These are phyloP conservation scores for Mycena indigotica DNA, from an alignment of 768 basidiomycete species.

Conservation along the genomic window DNA sequence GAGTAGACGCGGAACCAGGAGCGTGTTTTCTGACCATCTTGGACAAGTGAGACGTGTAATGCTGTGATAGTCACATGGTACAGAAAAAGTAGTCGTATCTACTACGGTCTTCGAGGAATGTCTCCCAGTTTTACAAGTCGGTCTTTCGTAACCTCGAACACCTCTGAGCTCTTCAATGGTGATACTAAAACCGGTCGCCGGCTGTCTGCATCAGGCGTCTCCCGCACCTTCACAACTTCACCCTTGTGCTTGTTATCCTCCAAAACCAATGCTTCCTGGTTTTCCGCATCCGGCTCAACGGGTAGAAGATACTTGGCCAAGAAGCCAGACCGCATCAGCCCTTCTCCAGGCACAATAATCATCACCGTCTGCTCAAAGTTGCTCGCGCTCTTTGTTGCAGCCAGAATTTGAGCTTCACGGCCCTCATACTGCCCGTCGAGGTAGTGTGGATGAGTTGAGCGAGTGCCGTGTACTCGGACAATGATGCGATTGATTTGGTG, in stretches of 20 bases:
- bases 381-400: conserved; percentile 32
- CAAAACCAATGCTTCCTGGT: conserved; percentile 54
- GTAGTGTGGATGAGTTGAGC: conserved; percentile 31
- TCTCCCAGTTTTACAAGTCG: conserved; percentile 35
- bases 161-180: conserved; percentile 33
- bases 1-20: neutral
- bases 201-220: conserved; percentile 34
- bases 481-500: conserved; percentile 39
- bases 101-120: neutral
- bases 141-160: conserved; percentile 40
- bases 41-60: neutral
- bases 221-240: conserved; percentile 47
- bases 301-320: conserved; percentile 46
- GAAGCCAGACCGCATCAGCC: conserved; percentile 35
- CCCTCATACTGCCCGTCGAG: conserved; percentile 41
- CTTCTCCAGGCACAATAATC: conserved; percentile 33
- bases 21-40: conserved; percentile 2
- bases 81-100: neutral
- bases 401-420: conserved; percentile 32
- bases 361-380: conserved; percentile 41
- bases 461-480: conserved; percentile 41
- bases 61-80: neutral
- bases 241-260: conserved; percentile 45
- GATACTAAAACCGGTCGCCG: conserved; percentile 37
- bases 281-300: conserved; percentile 38